Conservation (phyloP, 169 alveolate species). For the Plasmodium reichenowi region DNA sequence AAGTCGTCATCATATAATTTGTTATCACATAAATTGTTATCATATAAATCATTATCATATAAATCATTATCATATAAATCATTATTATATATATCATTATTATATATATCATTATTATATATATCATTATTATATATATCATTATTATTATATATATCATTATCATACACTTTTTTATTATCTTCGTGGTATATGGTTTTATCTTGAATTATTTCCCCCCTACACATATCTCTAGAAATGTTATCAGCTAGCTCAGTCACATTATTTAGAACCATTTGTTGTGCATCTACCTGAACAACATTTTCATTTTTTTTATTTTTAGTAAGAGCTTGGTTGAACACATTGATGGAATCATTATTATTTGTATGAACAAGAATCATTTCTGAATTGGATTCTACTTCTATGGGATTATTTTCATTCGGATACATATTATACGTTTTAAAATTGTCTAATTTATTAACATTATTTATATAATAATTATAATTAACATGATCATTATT, state of each 20-base stretch:
- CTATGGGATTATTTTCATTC: too few relatives aligned
- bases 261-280: background rate
- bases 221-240: background rate
- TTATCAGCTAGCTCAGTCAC: background rate
- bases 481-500: too few relatives aligned
- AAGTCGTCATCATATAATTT: too few relatives aligned
- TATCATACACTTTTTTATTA: background rate
- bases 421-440: too few relatives aligned
- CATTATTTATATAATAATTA: too few relatives aligned
- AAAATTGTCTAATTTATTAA: too few relatives aligned
- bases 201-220: background rate
- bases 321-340: background rate
- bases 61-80: too few relatives aligned
- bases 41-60: too few relatives aligned
- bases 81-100: too few relatives aligned
- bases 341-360: background rate
- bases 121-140: too few relatives aligned
- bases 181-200: background rate
- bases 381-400: background rate
- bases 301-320: background rate
- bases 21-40: too few relatives aligned
- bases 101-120: too few relatives aligned
- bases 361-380: constrained; percentile 1
- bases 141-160: background rate
- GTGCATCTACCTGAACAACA: background rate